phyloP scores from a whole-genome alignment of 441 rosid genomes.

The Adansonia gregorii region DNA sequence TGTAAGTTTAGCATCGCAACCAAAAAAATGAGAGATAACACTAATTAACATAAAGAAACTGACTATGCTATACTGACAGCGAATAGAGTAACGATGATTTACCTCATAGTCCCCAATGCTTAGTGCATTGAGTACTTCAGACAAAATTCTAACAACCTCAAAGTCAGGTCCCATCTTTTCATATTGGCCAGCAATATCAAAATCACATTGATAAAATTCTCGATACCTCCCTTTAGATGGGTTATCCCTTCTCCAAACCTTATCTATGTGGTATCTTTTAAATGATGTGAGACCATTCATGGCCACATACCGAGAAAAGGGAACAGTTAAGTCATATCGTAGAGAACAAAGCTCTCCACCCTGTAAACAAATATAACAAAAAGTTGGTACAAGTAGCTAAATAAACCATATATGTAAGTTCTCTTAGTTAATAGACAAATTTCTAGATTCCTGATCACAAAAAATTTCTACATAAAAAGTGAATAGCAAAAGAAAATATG shows the following conservation, averaged over 20 bases:
- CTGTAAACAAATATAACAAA: conserved; percentile 42
- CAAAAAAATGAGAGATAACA: not conserved
- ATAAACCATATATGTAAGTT: not conserved
- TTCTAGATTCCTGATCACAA: not conserved
- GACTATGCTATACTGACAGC: not conserved
- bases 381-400: not conserved
- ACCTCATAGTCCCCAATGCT: conserved; percentile 91
- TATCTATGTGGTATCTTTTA: conserved; percentile 87
- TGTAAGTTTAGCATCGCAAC: not conserved
- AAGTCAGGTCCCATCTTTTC: conserved; percentile 96
- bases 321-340: conserved; percentile 92
- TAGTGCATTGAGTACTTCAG: conserved; percentile 79
- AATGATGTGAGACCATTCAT: conserved; percentile 85
- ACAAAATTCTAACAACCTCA: conserved; percentile 73
- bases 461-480: not conserved
- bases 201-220: conserved; percentile 96
- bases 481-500: not conserved
- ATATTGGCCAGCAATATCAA: conserved; percentile 87
- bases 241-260: conserved; percentile 89
- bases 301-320: conserved; percentile 93
- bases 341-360: conserved; percentile 98
- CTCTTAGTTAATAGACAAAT: not conserved
- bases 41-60: not conserved
- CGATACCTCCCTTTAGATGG: conserved; percentile 94
- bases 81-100: conserved; percentile 12